phyloP scores from a whole-genome alignment of 352 stramenopile genomes.

The Phytopythium oedochilum region DNA sequence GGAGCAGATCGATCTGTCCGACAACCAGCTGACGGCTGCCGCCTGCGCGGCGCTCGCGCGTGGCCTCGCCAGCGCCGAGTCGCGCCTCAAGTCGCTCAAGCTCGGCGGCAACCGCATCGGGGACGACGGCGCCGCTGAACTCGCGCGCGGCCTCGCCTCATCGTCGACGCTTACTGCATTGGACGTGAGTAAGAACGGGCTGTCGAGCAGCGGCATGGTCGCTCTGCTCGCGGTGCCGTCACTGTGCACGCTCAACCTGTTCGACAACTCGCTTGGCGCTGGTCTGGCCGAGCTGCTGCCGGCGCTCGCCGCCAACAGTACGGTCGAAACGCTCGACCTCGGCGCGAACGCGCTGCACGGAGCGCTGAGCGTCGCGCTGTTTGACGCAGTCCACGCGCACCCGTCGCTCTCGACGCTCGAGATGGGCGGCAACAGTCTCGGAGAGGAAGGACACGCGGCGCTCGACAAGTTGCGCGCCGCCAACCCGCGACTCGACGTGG shows the following conservation, averaged over 20 bases:
- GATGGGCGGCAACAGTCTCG: conserved; percentile 80
- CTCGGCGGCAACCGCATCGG: conserved; percentile 59
- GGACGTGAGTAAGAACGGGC: conserved; percentile 66
- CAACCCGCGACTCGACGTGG: conserved; percentile 64
- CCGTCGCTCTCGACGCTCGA: conserved; percentile 73
- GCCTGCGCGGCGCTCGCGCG: conserved; percentile 32
- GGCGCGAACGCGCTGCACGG: conserved; percentile 72
- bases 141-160: conserved; percentile 27
- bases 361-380: conserved; percentile 48
- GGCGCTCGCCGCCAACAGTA: conserved; percentile 39
- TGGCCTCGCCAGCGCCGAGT: conserved; percentile 28
- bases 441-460: conserved; percentile 53
- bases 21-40: conserved; percentile 46
- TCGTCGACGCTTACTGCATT: conserved; percentile 35
- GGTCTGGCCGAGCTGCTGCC: conserved; percentile 47
- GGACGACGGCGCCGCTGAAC: conserved; percentile 36
- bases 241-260: conserved; percentile 62
- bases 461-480: conserved; percentile 52
- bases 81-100: conserved; percentile 31
- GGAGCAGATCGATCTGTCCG: conserved; percentile 56
- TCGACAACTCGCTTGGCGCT: conserved; percentile 68
- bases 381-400: conserved; percentile 58
- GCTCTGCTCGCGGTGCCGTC: conserved; percentile 34
- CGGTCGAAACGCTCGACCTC: conserved; percentile 58
- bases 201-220: conserved; percentile 43